Evolutionary conservation across 192 early-diverging fungal species (phyloP), one percentile per base, ranked within the genome.

Genomic region (Umbelopsis isabellina): DNA sequence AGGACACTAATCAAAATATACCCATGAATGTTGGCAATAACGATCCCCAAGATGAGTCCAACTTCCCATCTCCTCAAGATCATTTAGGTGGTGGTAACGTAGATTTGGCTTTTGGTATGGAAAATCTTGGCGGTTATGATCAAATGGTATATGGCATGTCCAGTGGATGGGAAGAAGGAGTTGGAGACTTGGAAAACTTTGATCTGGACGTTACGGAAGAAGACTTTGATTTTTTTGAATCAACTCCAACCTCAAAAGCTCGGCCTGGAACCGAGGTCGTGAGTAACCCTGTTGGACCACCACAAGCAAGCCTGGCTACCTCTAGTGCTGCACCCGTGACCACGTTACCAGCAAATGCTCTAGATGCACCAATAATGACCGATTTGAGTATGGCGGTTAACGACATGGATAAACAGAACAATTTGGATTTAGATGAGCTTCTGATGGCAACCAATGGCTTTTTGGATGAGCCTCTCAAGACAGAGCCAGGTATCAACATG

Each of bases 161-260:
- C 12, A 64, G 66, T 51, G 18, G 45, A 22, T 79, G 78, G 78
- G 75, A 73, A 2, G 74, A 76, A 23, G 68, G 47, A 20, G 46
- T 75, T 55, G 58, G 58, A 46, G 72, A 80, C 52, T 47, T 74
- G 27, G 79, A 80, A 49, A 78, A 64, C 15, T 69, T 80, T 22
- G 78, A 74, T 68, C 50, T 75, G 41, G 68, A 70, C n/a, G 74
- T 80, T n/a, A 80, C 79, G 7, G 79, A 80, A 37, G 79, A 76
- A 61, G 79, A 80, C 68, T 80, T 73, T 21, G 46, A 76, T 22
- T 80, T 75, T 74, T 80, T 76, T 44, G 75, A 73, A 22, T 72
- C 76, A 37, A 69, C 41, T 8, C 65, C 66, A 37, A 49, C 55
- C 27, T 35, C 55, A 16, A 61, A 61, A 12, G 27, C 55, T 35